These are phyloP conservation scores for Aureobasidium pullulans DNA, from an alignment of 2,329 filamentous ascomycete genomes.

Conservation along the genomic window DNA sequence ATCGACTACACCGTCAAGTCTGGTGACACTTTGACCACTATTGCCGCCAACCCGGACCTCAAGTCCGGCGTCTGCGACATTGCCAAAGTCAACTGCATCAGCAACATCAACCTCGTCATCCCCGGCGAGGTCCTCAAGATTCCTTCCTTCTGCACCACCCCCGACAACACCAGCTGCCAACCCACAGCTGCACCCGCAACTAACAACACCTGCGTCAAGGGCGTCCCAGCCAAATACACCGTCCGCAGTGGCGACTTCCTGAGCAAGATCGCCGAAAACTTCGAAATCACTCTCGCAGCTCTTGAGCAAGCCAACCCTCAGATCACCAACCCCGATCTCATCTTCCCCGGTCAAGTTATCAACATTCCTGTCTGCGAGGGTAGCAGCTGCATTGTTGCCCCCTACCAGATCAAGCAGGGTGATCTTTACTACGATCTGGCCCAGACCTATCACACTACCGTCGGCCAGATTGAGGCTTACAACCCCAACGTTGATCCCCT, in stretches of 20 bases:
- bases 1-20: slow-evolving; percentile 18
- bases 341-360: slow-evolving; percentile 20
- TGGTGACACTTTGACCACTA: slow-evolving; percentile 19
- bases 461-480: slow-evolving; percentile 22
- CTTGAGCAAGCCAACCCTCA: slow-evolving; percentile 21
- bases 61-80: slow-evolving; percentile 24
- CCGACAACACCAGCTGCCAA: slow-evolving; percentile 22
- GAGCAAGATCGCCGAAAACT: slow-evolving; percentile 18
- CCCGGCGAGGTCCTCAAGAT: slow-evolving; percentile 23
- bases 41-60: slow-evolving; percentile 16
- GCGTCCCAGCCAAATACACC: slow-evolving; percentile 20
- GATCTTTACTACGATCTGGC: slow-evolving; percentile 23
- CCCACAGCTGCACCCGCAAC: slow-evolving; percentile 3
- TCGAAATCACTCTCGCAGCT: slow-evolving; percentile 22
- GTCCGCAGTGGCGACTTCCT: slow-evolving; percentile 20
- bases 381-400: slow-evolving; percentile 18
- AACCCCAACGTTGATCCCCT: slow-evolving; percentile 19
- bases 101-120: slow-evolving; percentile 28
- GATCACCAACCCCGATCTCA: slow-evolving; percentile 19
- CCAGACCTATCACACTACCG: slow-evolving; percentile 15
- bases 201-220: slow-evolving; percentile 21
- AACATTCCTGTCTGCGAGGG: slow-evolving; percentile 22
- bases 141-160: slow-evolving; percentile 22
- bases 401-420: slow-evolving; percentile 20
- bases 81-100: slow-evolving; percentile 23